Evolutionary conservation across 2,329 filamentous ascomycete genomes (phyloP).

Genomic region (Fusarium sp.): DNA sequence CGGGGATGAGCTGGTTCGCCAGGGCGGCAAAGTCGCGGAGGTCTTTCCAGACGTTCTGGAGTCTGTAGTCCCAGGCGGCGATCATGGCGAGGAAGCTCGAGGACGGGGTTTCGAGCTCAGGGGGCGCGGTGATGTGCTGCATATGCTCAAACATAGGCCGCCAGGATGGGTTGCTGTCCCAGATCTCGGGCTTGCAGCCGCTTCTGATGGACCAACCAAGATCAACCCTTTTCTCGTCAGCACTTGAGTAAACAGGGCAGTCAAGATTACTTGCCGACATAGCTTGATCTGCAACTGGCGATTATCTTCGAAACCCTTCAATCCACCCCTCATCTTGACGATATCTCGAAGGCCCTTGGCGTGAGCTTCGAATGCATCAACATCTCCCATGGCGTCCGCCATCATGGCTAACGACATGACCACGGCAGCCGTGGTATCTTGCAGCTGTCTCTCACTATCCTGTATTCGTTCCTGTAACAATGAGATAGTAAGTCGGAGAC

Average conservation of each 20-base stretch:
- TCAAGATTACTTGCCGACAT: neutral
- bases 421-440: conserved; percentile 1
- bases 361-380: neutral
- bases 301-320: neutral
- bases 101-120: conserved; percentile 7
- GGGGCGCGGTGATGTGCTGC: conserved; percentile 3
- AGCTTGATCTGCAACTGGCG: conserved; percentile 8
- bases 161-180: conserved; percentile 38
- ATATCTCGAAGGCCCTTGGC: neutral
- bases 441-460: neutral
- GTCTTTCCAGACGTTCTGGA: neutral
- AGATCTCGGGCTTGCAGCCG: conserved; percentile 29
- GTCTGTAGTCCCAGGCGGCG: conserved; percentile 2
- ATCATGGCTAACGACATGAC: conserved; percentile 7
- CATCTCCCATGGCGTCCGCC: neutral
- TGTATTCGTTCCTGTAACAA: neutral
- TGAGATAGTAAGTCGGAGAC: neutral
- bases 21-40: conserved; percentile 2
- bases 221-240: neutral
- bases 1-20: neutral
- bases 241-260: neutral
- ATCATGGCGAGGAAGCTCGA: conserved; percentile 23
- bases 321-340: conserved; percentile 1
- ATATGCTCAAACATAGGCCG: conserved; percentile 23
- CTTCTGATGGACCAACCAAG: neutral